These are phyloP conservation scores for Cephaloascus fragrans DNA, from an alignment of 805 yeast genomes.

Conservation along the genomic window DNA sequence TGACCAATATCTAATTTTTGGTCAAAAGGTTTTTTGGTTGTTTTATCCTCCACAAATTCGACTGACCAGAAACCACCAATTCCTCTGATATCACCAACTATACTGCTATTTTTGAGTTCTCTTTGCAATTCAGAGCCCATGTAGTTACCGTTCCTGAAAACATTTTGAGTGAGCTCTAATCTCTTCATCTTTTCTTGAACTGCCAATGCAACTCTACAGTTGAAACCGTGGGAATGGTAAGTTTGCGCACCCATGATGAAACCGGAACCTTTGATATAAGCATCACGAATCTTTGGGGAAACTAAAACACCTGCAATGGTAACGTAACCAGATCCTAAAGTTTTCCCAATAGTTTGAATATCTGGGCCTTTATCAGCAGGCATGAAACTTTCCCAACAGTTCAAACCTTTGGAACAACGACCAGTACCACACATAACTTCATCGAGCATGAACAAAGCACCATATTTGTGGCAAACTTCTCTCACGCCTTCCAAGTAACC, in stretches of 20 bases:
- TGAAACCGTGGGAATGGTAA: conserved; percentile 16
- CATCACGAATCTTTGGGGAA: conserved; percentile 15
- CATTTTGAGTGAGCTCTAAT: conserved; percentile 26
- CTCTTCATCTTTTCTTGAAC: conserved; percentile 19
- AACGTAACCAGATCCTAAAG: conserved; percentile 20
- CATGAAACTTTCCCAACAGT: conserved; percentile 21
- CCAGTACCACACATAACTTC: conserved; percentile 29
- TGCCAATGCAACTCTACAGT: conserved; percentile 17
- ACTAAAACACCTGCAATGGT: conserved; percentile 21
- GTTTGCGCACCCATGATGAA: conserved; percentile 16
- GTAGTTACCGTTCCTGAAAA: conserved; percentile 30
- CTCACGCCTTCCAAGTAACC: conserved; percentile 18
- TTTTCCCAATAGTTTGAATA: conserved; percentile 20
- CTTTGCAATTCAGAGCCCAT: conserved; percentile 25
- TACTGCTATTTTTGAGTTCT: conserved; percentile 13
- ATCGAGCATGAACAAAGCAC: conserved; percentile 18
- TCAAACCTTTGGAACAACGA: conserved; percentile 14
- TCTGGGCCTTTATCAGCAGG: conserved; percentile 17
- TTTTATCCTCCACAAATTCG: conserved; percentile 45
- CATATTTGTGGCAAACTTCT: conserved; percentile 20
- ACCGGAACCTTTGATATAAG: conserved; percentile 11
- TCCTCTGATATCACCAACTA: conserved; percentile 55
- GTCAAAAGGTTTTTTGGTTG: conserved; percentile 39
- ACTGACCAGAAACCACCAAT: conserved; percentile 51
- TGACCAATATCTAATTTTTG: conserved; percentile 24